Evolutionary conservation across 2,329 filamentous ascomycete genomes (phyloP).

Genomic region (Hymenoscyphus occultus): DNA sequence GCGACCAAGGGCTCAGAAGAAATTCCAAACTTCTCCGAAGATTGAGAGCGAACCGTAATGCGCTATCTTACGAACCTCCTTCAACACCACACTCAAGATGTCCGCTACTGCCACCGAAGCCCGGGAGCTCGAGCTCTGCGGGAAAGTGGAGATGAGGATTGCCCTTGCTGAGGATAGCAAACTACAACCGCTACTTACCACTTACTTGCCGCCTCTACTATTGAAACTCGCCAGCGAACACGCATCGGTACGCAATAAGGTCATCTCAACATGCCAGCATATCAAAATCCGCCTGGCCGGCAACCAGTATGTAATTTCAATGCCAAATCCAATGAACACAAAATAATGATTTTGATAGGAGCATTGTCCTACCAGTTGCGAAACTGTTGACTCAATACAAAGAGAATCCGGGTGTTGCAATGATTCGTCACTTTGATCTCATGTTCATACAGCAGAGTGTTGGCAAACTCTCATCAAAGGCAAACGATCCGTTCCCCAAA

Average conservation of each 20-base stretch:
- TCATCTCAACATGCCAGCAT: slow-evolving; percentile 69
- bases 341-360: slow-evolving; percentile 36
- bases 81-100: slow-evolving; percentile 12
- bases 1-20: neutral
- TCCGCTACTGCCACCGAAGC: slow-evolving; percentile 28
- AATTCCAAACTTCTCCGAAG: neutral
- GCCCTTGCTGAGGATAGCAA: slow-evolving; percentile 80
- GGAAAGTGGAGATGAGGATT: slow-evolving; percentile 73
- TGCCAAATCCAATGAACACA: slow-evolving; percentile 10
- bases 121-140: slow-evolving; percentile 72
- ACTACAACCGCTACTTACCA: slow-evolving; percentile 72
- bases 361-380: slow-evolving; percentile 75
- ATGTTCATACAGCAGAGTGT: slow-evolving; percentile 86
- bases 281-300: slow-evolving; percentile 54
- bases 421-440: slow-evolving; percentile 86
- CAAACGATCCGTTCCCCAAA: slow-evolving; percentile 34
- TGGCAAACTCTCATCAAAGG: slow-evolving; percentile 52
- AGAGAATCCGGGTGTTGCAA: slow-evolving; percentile 59
- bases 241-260: slow-evolving; percentile 75
- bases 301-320: slow-evolving; percentile 35
- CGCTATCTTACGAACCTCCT: slow-evolving; percentile 8
- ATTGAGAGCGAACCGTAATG: slow-evolving; percentile 11
- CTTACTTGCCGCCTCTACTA: slow-evolving; percentile 76
- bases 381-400: slow-evolving; percentile 88
- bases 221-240: slow-evolving; percentile 84